phyloP scores from a whole-genome alignment of 768 basidiomycete species.

The Mycena latifolia region DNA sequence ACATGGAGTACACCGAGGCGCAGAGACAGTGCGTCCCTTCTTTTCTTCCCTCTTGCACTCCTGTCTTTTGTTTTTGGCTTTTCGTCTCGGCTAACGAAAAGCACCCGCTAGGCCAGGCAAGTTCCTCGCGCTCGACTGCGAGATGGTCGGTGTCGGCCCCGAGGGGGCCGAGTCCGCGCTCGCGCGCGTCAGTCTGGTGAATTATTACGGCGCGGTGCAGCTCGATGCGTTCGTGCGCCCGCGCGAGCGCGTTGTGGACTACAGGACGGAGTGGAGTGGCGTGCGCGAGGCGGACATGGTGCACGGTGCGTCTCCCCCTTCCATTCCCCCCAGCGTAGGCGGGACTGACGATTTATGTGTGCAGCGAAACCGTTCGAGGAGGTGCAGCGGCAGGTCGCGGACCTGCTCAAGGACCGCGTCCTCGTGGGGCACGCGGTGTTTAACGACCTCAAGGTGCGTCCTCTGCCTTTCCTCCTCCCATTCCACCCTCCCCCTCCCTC shows the following conservation, averaged over 20 bases:
- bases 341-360: not conserved
- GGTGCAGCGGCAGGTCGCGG: conserved; percentile 83
- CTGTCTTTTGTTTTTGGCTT: too few relatives aligned
- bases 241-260: conserved; percentile 91
- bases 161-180: conserved; percentile 85
- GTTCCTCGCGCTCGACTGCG: conserved; percentile 92
- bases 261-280: conserved; percentile 91
- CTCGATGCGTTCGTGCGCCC: conserved; percentile 91
- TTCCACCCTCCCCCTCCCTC: too few relatives aligned
- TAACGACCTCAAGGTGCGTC: conserved; percentile 87
- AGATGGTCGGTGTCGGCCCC: conserved; percentile 98
- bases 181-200: conserved; percentile 91
- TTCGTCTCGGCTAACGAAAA: conserved; percentile 25
- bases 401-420: conserved; percentile 80
- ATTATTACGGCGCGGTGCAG: conserved; percentile 84
- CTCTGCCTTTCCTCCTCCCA: conserved; percentile 14
- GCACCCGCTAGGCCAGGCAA: conserved; percentile 66
- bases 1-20: conserved; percentile 51
- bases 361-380: conserved; percentile 83
- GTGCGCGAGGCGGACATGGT: conserved; percentile 82
- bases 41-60: conserved; percentile 8
- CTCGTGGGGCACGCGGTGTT: conserved; percentile 92
- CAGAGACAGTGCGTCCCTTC: conserved; percentile 58
- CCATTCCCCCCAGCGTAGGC: not conserved
- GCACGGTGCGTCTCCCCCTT: conserved; percentile 58